Evolutionary conservation across 352 stramenopile species (phyloP).

Genomic region (Phytophthora boehmeriae): DNA sequence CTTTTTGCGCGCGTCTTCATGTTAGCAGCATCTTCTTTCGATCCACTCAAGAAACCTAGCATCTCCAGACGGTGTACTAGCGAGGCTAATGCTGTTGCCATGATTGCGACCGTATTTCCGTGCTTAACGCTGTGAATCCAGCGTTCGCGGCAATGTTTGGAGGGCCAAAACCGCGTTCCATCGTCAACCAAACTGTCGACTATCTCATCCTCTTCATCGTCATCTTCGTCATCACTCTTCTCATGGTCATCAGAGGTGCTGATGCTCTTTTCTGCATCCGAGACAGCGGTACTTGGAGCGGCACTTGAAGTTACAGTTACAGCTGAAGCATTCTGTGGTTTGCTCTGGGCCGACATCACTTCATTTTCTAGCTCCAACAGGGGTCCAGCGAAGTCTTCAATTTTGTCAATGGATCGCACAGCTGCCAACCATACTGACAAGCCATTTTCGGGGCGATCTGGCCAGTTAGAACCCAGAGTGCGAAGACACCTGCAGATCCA

Average conservation of each 20-base stretch:
- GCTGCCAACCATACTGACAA: constrained; percentile 53
- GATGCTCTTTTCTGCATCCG: constrained; percentile 19
- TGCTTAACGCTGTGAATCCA: constrained; percentile 74
- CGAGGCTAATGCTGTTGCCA: constrained; percentile 63
- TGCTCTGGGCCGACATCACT: constrained; percentile 57
- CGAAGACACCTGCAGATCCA: constrained; percentile 72
- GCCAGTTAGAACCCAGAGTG: constrained; percentile 67
- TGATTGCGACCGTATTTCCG: constrained; percentile 48
- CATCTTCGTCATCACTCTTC: constrained; percentile 75
- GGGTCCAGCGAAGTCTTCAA: constrained; percentile 43
- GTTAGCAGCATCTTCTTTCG: constrained; percentile 38
- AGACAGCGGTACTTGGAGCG: constrained; percentile 1
- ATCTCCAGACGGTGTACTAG: constrained; percentile 78
- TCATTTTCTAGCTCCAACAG: constrained; percentile 73
- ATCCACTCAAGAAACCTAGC: constrained; percentile 63
- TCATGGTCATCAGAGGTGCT: constrained; percentile 42
- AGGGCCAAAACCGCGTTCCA: constrained; percentile 71
- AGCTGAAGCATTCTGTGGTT: constrained; percentile 25
- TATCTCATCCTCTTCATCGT: constrained; percentile 77
- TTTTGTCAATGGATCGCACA: constrained; percentile 40
- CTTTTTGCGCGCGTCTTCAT: constrained; percentile 64
- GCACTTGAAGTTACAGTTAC: constrained; percentile 1
- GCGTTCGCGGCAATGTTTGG: constrained; percentile 64
- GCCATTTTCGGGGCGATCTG: constrained; percentile 45
- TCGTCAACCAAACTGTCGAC: constrained; percentile 65